A percentile compares a stretch with the other conserved stretches of the same genome.
Evolutionary conservation across 805 yeast genomes (phyloP).

Genomic region (Priceomyces melissophilus): DNA sequence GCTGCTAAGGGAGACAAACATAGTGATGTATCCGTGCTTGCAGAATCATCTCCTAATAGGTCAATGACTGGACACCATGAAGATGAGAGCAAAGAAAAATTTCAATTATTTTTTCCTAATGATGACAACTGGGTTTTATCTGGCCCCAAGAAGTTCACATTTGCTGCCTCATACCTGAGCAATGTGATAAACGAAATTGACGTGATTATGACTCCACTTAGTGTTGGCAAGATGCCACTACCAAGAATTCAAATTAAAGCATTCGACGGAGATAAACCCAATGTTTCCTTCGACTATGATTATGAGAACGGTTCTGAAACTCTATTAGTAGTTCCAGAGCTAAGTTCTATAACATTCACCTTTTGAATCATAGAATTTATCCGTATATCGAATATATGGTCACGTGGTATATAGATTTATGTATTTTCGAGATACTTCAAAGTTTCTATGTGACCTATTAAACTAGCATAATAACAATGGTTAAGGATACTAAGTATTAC

Average conservation of each 20-base stretch:
- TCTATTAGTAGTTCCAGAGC: slow-evolving; percentile 66
- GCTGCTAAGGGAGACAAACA: slow-evolving; percentile 6
- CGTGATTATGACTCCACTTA: slow-evolving; percentile 66
- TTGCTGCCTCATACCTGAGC: slow-evolving; percentile 31
- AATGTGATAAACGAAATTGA: slow-evolving; percentile 18
- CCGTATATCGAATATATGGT: not conserved
- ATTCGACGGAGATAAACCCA: slow-evolving; percentile 50
- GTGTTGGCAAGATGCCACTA: slow-evolving; percentile 65
- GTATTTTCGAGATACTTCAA: not conserved
- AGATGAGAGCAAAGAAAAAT: slow-evolving; percentile 17
- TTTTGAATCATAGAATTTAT: slow-evolving; percentile 34
- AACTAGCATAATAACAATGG: slow-evolving; percentile 45
- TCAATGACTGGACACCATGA: not conserved
- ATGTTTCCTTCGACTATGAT: slow-evolving; percentile 56
- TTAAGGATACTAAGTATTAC: slow-evolving; percentile 81
- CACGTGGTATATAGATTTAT: not conserved
- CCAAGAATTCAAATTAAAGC: slow-evolving; percentile 54
- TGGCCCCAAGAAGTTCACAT: slow-evolving; percentile 59
- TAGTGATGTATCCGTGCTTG: slow-evolving; percentile 13
- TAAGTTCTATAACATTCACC: slow-evolving; percentile 57
- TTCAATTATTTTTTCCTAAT: slow-evolving; percentile 46
- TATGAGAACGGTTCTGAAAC: slow-evolving; percentile 67
- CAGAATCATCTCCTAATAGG: slow-evolving; percentile 22
- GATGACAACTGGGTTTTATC: slow-evolving; percentile 79
- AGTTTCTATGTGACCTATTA: not conserved